These are phyloP conservation scores for Chionographis japonica DNA, from an alignment of 106 monocot genomes.

Conservation along the genomic window DNA sequence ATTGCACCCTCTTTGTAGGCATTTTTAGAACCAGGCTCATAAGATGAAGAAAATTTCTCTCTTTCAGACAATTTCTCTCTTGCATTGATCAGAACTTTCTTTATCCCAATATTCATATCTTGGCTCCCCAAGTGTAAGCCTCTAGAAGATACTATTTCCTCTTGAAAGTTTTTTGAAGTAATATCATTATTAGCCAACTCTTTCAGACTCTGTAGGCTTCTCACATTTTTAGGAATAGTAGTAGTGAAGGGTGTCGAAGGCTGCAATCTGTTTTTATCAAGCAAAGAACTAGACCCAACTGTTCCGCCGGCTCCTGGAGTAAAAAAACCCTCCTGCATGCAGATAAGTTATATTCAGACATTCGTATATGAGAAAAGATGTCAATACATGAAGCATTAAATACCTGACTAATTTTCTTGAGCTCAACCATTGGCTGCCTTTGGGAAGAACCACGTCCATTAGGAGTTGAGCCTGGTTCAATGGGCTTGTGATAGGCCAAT, in stretches of 20 bases:
- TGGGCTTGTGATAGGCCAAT: neutral
- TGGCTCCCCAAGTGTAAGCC: conserved; percentile 1
- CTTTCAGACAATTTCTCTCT: conserved; percentile 6
- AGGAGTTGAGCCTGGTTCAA: conserved; percentile 2
- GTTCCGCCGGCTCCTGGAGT: conserved; percentile 6
- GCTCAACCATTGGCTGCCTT: neutral
- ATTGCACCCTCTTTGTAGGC: neutral
- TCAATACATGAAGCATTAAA: neutral
- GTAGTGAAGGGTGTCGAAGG: neutral
- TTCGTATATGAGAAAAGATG: conserved; percentile 6
- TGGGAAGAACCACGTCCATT: conserved; percentile 7
- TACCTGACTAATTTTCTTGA: conserved; percentile 15
- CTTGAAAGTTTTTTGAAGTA: neutral
- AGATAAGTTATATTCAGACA: conserved; percentile 1
- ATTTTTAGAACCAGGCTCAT: neutral
- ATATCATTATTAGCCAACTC: neutral
- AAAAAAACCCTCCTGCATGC: conserved; percentile 1
- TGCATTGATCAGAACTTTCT: neutral
- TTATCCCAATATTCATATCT: neutral
- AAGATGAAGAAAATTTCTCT: neutral
- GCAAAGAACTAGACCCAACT: conserved; percentile 7
- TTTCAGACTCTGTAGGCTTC: neutral
- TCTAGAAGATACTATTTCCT: neutral
- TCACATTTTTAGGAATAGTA: neutral
- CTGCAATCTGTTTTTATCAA: conserved; percentile 4